Conservation (phyloP, 495 filamentous ascomycete genomes). For the Emericellopsis terricola region DNA sequence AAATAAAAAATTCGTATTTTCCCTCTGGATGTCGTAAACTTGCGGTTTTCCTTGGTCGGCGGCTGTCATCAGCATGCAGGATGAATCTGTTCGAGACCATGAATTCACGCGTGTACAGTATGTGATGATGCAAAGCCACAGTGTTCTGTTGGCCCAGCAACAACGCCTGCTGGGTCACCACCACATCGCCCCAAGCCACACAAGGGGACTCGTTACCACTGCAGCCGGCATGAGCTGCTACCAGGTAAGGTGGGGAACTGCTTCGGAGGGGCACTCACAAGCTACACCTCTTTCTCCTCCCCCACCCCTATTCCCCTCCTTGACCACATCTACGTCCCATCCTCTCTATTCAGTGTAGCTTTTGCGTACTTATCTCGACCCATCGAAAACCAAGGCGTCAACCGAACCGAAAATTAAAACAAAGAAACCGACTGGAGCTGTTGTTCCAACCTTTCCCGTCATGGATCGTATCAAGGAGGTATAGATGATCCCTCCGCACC, state of each 20-base stretch:
- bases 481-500: background rate
- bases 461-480: slow-evolving; percentile 77
- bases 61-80: too few species aligned
- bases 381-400: background rate
- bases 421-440: too few species aligned
- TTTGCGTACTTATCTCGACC: background rate
- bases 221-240: too few species aligned
- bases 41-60: background rate
- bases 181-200: too few species aligned
- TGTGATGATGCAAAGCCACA: too few species aligned
- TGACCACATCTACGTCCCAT: slow-evolving; percentile 5
- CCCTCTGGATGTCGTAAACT: background rate
- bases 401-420: slow-evolving; percentile 4
- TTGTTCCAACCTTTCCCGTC: too few species aligned
- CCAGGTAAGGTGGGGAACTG: too few species aligned
- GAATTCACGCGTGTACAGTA: too few species aligned
- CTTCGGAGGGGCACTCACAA: slow-evolving; percentile 1
- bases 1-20: background rate
- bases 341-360: background rate
- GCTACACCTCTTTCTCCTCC: background rate
- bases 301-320: slow-evolving; percentile 3
- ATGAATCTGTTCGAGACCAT: background rate
- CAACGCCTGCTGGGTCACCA: too few species aligned
- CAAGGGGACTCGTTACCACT: too few species aligned
- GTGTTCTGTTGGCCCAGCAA: too few species aligned